Evolutionary conservation across 768 basidiomycete species (phyloP).

Genomic region (Fibroporia radiculosa): DNA sequence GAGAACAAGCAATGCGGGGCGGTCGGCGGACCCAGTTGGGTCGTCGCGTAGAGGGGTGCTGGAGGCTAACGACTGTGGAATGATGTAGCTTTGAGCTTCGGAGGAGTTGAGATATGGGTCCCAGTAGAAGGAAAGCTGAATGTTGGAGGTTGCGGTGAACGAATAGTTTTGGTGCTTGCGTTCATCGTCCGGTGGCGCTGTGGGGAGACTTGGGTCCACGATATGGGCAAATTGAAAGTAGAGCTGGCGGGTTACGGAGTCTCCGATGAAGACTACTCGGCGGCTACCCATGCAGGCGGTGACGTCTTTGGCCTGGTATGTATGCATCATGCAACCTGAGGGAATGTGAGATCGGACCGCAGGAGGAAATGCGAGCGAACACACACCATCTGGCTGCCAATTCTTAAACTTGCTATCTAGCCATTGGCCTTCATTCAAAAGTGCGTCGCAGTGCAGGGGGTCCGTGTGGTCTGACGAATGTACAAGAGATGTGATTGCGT

Average conservation of each 20-base stretch:
- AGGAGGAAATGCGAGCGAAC: neutral
- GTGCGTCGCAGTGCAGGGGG: conserved; percentile 61
- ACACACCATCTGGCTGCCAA: conserved; percentile 86
- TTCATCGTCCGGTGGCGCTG: conserved; percentile 42
- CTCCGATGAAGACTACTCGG: conserved; percentile 72
- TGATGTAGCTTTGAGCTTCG: conserved; percentile 38
- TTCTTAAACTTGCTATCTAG: conserved; percentile 54
- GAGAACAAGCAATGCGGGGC: conserved; percentile 65
- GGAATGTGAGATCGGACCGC: neutral
- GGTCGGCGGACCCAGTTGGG: conserved; percentile 15
- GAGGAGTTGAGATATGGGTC: conserved; percentile 83
- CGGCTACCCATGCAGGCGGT: conserved; percentile 47
- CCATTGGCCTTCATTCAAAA: conserved; percentile 74
- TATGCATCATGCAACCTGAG: conserved; percentile 74
- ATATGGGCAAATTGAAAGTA: conserved; percentile 68
- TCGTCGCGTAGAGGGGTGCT: conserved; percentile 2
- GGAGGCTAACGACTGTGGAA: conserved; percentile 6
- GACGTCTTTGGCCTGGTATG: conserved; percentile 50
- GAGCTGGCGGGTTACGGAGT: conserved; percentile 73
- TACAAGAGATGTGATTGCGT: neutral
- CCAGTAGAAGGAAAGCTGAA: conserved; percentile 62
- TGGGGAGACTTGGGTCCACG: conserved; percentile 51
- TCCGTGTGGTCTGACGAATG: conserved; percentile 54
- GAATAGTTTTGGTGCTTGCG: conserved; percentile 64
- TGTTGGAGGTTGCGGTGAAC: conserved; percentile 36